phyloP scores from a whole-genome alignment of 805 yeast species.

The Metschnikowia hibisci region DNA sequence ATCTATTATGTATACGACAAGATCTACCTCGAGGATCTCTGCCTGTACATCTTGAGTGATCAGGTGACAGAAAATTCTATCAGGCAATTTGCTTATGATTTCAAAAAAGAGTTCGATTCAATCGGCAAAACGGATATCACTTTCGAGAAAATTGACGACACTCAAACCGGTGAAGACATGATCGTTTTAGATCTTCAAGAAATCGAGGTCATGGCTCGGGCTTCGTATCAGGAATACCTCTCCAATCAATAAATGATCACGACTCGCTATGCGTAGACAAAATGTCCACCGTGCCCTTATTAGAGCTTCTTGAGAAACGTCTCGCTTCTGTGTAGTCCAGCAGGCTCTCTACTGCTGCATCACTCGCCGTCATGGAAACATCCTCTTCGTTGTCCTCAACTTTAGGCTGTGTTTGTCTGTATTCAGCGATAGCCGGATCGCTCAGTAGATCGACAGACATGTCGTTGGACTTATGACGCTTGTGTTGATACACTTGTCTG shows the following conservation, averaged over 20 bases:
- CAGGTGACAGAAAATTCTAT: slow-evolving; percentile 56
- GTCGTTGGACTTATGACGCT: slow-evolving; percentile 33
- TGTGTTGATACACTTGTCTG: slow-evolving; percentile 22
- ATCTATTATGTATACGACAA: slow-evolving; percentile 80
- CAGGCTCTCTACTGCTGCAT: slow-evolving; percentile 3
- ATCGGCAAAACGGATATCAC: slow-evolving; percentile 46
- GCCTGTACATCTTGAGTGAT: slow-evolving; percentile 66
- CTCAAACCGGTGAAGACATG: slow-evolving; percentile 20
- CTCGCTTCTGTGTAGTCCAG: slow-evolving; percentile 2
- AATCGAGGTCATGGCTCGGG: slow-evolving; percentile 18
- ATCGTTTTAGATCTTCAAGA: slow-evolving; percentile 16
- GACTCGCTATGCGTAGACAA: not conserved
- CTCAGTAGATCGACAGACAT: slow-evolving; percentile 27
- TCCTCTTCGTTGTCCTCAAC: slow-evolving; percentile 12
- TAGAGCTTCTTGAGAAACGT: slow-evolving; percentile 1
- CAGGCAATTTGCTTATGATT: slow-evolving; percentile 63
- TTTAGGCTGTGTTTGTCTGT: not conserved
- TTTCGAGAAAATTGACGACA: slow-evolving; percentile 47
- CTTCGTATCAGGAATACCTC: slow-evolving; percentile 10
- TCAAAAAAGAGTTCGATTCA: slow-evolving; percentile 40
- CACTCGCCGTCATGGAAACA: slow-evolving; percentile 17
- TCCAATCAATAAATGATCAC: not conserved
- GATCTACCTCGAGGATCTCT: slow-evolving; percentile 70
- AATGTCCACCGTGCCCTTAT: slow-evolving; percentile 2
- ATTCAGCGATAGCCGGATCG: slow-evolving; percentile 4